Evolutionary conservation across 768 basidiomycete genomes (phyloP), one percentile per base, ranked within the genome.

Genomic region (Cyathus striatus): DNA sequence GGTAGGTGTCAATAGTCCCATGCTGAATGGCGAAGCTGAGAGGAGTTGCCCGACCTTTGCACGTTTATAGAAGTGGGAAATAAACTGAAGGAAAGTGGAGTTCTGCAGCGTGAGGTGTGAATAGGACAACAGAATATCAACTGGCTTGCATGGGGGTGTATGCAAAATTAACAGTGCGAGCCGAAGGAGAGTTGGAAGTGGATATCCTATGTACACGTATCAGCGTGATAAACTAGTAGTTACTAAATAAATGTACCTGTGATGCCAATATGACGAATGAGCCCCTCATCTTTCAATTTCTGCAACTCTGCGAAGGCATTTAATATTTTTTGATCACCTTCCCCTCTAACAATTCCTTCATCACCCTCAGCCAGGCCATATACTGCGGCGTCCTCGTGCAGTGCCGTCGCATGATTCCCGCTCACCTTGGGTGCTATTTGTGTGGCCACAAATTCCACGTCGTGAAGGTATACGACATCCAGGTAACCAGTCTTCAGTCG

Each of bases 151-250:
- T 9, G 83, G 83, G 6, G 78, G 60, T 16, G 70, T 81, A 53
- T 85, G 78, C 23, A 78, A 68, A 48, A 90, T 75, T 40, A 92
- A 69, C 24, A 90, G 73, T 6, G 90, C 78, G 14, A 92, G 62
- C n/a, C 91, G 83, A 22, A 94, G 73, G n/a, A 94, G 72, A 0
- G 84, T 83, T 6, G 90, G 82, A 20, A 93, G 70, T 9, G 90
- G 89, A 50, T 81, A 90, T 1, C 86, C 91, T 90, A 20, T 37
- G 10, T 20, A 9, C 24, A 18, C 21, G 32, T 27, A n/a, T 24
- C 30, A 26, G 14, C 7, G 23, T 41, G 16, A 41, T 12, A 13
- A 10, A 23, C 10, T 12, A 20, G 7, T 21, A 10, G 10, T 7
- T 24, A 10, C 13, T 10, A 32, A 18, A 40, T 5, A 23, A 14